A percentile compares a stretch with the other conserved stretches of the same genome.
Conservation (phyloP, 2,329 filamentous ascomycete genomes). For the Dactylonectria macrodidyma region DNA sequence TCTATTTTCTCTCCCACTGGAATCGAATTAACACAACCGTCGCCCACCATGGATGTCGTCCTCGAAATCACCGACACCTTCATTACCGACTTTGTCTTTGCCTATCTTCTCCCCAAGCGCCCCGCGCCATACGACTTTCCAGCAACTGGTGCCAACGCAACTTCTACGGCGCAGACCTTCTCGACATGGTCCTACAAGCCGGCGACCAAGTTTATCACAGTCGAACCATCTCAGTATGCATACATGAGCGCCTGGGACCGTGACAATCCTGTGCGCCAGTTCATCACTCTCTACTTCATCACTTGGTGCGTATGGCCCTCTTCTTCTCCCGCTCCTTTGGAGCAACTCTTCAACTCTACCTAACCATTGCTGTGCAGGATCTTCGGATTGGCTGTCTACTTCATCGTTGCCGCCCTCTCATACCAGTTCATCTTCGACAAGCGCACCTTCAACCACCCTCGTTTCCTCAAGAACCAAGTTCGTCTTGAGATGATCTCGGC, state of each 20-base stretch:
- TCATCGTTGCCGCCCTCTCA: conserved; percentile 84
- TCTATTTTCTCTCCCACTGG: background rate
- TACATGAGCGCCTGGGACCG: conserved; percentile 84
- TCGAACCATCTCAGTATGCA: conserved; percentile 82
- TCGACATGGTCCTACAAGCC: conserved; percentile 80
- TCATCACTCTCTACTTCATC: conserved; percentile 83
- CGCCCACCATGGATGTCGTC: conserved; percentile 85
- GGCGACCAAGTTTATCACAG: conserved; percentile 76
- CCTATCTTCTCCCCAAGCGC: conserved; percentile 75
- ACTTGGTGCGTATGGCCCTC: conserved; percentile 77
- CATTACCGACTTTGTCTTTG: conserved; percentile 85
- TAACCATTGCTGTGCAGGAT: conserved; percentile 70
- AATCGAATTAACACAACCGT: background rate
- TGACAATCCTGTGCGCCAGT: conserved; percentile 84
- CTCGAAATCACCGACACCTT: conserved; percentile 89
- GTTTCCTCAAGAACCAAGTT: conserved; percentile 96
- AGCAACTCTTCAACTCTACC: background rate
- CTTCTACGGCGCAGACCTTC: conserved; percentile 64
- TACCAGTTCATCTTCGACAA: conserved; percentile 95
- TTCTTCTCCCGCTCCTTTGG: background rate
- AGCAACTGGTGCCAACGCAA: conserved; percentile 65
- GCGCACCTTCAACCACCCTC: conserved; percentile 88
- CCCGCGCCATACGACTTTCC: conserved; percentile 68
- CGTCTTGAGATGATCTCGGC: conserved; percentile 88
- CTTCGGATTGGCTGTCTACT: conserved; percentile 89